A percentile compares a stretch with the other conserved stretches of the same genome.
Conservation (phyloP, 371 early-diverging fungal species). For the Mucor racemosus region DNA sequence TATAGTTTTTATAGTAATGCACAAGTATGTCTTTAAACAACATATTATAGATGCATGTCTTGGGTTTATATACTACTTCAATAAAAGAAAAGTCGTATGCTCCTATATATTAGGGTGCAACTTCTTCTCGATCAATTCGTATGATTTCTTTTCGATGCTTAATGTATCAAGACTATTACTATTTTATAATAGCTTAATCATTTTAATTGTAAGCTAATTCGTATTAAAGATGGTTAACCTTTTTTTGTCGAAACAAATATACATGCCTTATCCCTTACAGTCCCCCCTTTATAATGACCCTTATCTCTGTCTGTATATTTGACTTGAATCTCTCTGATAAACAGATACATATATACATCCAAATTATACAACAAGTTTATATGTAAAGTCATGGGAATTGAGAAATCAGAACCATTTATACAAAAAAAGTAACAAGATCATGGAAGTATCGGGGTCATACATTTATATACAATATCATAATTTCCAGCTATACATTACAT, state of each 20-base stretch:
- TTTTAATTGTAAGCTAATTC: not conserved
- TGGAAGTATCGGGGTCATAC: not conserved
- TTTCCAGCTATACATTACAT: not conserved
- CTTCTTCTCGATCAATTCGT: not conserved
- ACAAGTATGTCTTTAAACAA: not conserved
- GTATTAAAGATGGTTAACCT: not conserved
- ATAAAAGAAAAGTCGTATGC: not conserved
- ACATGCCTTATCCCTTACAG: slow-evolving; percentile 1
- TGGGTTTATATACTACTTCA: not conserved
- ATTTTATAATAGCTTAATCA: not conserved
- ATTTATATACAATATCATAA: not conserved
- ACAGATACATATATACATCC: too few relatives aligned
- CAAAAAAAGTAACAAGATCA: not conserved
- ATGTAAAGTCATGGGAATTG: too few relatives aligned
- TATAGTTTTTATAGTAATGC: not conserved
- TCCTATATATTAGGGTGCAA: not conserved
- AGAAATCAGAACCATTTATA: too few relatives aligned
- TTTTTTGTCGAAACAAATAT: not conserved
- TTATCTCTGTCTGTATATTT: not conserved
- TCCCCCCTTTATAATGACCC: not conserved
- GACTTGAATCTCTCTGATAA: not conserved
- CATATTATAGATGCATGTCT: not conserved
- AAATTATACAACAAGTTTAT: too few relatives aligned
- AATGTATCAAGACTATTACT: not conserved
- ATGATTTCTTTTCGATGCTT: not conserved